Conservation (phyloP, 192 early-diverging fungal genomes). For the Coemansia sp. region DNA sequence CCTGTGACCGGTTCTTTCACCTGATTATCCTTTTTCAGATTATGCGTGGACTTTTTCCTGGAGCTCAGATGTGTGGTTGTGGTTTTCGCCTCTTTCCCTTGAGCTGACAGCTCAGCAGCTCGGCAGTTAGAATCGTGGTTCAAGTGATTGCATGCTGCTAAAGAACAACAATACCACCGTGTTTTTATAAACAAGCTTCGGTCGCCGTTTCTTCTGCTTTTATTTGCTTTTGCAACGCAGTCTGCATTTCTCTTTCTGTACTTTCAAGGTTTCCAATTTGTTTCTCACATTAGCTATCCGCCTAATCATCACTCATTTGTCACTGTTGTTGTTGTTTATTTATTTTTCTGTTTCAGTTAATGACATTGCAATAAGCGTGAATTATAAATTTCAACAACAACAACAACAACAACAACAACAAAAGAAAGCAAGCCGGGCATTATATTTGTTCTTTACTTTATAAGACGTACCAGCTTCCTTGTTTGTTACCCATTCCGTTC, state of each 20-base stretch:
- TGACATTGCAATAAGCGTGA: neutral
- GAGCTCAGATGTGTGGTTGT: neutral
- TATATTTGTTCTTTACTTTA: too few relatives aligned
- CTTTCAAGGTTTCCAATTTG: neutral
- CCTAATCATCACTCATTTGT: too few relatives aligned
- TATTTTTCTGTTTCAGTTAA: neutral
- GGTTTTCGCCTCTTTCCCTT: neutral
- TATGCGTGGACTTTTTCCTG: too few relatives aligned
- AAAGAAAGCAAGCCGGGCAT: too few relatives aligned
- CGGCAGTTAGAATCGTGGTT: neutral
- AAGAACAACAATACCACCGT: too few relatives aligned
- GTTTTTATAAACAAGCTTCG: neutral
- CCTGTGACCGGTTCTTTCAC: too few relatives aligned
- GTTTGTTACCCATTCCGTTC: too few relatives aligned
- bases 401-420: too few relatives aligned
- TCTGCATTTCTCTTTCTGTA: conserved; percentile 1
- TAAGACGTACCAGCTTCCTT: too few relatives aligned
- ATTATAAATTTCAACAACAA: too few relatives aligned
- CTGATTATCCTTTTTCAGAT: too few relatives aligned
- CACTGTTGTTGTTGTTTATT: neutral
- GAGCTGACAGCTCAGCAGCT: neutral
- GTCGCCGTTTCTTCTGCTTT: neutral
- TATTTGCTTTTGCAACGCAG: neutral
- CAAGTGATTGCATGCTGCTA: too few relatives aligned
- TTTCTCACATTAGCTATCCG: neutral